Conservation (phyloP, 2,329 filamentous ascomycete species). For the Cercospora canescens region DNA sequence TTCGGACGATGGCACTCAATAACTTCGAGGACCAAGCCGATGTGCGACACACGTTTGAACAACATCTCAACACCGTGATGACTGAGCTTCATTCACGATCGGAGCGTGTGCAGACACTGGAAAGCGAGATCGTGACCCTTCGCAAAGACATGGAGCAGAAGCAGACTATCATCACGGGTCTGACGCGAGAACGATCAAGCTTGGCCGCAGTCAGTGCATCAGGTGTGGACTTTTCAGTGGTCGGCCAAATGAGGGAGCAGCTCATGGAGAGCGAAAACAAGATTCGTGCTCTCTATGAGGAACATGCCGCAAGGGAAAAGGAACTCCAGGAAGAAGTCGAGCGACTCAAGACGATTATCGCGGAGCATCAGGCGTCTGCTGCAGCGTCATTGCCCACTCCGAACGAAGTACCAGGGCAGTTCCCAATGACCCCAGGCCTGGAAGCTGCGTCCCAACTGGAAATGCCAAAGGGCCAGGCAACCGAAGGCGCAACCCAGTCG, state of each 20-base stretch:
- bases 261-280: constrained; percentile 81
- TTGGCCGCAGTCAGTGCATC: constrained; percentile 66
- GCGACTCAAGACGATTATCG: constrained; percentile 60
- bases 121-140: constrained; percentile 76
- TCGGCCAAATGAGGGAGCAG: constrained; percentile 83
- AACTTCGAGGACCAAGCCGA: constrained; percentile 82
- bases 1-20: constrained; percentile 84
- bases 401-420: constrained; percentile 38
- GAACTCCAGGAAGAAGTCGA: constrained; percentile 73
- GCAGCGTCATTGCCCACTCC: constrained; percentile 25
- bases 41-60: constrained; percentile 85
- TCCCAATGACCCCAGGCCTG: constrained; percentile 39
- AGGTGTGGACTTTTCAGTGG: constrained; percentile 87
- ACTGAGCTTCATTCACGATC: constrained; percentile 85
- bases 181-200: constrained; percentile 90
- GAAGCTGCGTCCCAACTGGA: constrained; percentile 31
- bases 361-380: constrained; percentile 30
- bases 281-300: constrained; percentile 70
- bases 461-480: constrained; percentile 28
- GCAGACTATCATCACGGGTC: constrained; percentile 89
- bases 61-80: constrained; percentile 89
- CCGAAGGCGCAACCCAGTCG: constrained; percentile 20
- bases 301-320: constrained; percentile 71
- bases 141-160: constrained; percentile 98
- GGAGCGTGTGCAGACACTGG: constrained; percentile 86